Conservation (phyloP, 2,329 filamentous ascomycete species). For the Paraphaeosphaeria sporulosa region DNA sequence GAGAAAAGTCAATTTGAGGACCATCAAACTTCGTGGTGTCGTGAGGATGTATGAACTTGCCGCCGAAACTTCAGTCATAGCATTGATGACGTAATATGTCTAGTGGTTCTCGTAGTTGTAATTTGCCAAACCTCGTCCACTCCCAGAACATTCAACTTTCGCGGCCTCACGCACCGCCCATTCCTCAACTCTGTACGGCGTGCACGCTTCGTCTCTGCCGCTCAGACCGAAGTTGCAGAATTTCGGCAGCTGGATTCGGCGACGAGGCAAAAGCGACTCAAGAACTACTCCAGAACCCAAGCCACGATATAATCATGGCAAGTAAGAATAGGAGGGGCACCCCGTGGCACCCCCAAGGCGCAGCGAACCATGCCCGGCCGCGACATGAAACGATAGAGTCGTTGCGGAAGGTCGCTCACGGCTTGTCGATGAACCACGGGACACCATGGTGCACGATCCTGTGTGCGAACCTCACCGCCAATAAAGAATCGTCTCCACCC, state of each 20-base stretch:
- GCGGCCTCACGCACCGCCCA: not conserved
- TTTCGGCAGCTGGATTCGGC: not conserved
- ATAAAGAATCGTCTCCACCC: not conserved
- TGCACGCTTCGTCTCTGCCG: not conserved
- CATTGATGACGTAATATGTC: not conserved
- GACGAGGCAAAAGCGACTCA: not conserved
- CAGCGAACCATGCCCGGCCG: constrained; percentile 1
- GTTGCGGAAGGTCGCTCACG: not conserved
- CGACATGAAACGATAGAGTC: constrained; percentile 8
- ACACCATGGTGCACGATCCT: constrained; percentile 6
- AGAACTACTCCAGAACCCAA: not conserved
- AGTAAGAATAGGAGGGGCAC: not conserved
- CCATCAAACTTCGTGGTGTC: not conserved
- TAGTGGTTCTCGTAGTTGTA: not conserved
- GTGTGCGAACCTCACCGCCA: constrained; percentile 12
- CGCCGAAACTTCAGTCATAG: not conserved
- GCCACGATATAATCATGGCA: not conserved
- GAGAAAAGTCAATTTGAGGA: not conserved
- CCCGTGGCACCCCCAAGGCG: not conserved
- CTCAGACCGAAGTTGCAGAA: not conserved
- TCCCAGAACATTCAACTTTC: not conserved
- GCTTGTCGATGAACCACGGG: not conserved
- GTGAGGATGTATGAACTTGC: not conserved
- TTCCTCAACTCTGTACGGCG: not conserved
- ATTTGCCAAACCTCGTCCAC: not conserved